A percentile compares a stretch with the other conserved stretches of the same genome.
Evolutionary conservation across 1,284 basidiomycete genomes (phyloP).

Genomic region (Hymenochaete sp.): DNA sequence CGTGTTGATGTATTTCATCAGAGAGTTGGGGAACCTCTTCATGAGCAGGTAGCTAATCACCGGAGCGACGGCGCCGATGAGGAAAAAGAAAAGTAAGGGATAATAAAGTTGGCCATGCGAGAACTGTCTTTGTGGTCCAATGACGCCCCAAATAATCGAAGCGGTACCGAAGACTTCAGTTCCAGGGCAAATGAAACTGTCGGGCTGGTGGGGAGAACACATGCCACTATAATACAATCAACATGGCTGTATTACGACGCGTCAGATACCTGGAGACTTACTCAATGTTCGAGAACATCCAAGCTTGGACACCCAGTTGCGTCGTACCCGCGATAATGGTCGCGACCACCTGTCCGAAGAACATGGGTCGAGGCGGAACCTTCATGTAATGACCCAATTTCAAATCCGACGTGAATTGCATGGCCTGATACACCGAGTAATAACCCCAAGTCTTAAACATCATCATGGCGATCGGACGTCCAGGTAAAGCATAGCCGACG

Average conservation of each 20-base stretch:
- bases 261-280: constrained; percentile 23
- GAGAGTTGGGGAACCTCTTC: constrained; percentile 24
- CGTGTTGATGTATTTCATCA: constrained; percentile 29
- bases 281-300: constrained; percentile 31
- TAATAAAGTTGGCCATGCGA: constrained; percentile 23
- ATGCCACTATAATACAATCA: constrained; percentile 27
- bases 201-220: constrained; percentile 24
- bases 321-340: constrained; percentile 29
- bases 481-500: constrained; percentile 23
- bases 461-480: constrained; percentile 33
- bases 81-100: constrained; percentile 38
- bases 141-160: constrained; percentile 30
- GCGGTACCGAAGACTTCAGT: constrained; percentile 28
- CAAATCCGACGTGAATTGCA: constrained; percentile 29
- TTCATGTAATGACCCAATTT: constrained; percentile 25
- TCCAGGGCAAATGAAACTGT: constrained; percentile 25
- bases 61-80: constrained; percentile 38
- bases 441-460: constrained; percentile 33
- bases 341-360: constrained; percentile 31
- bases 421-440: constrained; percentile 29
- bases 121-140: constrained; percentile 28
- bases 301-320: constrained; percentile 28
- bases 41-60: constrained; percentile 30
- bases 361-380: constrained; percentile 28
- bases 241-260: neutral